A percentile compares a stretch with the other conserved stretches of the same genome.
phyloP scores from a whole-genome alignment of 768 basidiomycete genomes.

The Tricholoma flavovirens region DNA sequence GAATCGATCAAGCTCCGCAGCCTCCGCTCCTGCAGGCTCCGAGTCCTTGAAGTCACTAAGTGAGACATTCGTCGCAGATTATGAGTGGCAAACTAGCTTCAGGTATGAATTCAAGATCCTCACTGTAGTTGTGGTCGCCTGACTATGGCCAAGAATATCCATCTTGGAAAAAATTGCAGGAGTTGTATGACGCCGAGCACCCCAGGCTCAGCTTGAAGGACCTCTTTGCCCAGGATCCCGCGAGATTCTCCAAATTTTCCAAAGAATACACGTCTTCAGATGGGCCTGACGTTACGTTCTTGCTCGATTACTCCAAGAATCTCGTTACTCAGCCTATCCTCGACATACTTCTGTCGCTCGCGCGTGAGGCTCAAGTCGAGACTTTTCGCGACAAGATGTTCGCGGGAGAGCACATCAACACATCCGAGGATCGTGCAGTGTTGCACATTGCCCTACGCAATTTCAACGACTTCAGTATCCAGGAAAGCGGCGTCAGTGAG shows the following conservation, averaged over 20 bases:
- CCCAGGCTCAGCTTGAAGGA: conserved; percentile 81
- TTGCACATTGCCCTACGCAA: conserved; percentile 91
- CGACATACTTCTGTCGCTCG: conserved; percentile 69
- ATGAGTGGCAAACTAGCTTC: conserved; percentile 67
- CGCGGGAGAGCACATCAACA: conserved; percentile 95
- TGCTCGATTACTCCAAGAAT: conserved; percentile 97
- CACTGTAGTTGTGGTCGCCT: neutral
- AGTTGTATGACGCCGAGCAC: conserved; percentile 68
- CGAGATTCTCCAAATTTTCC: conserved; percentile 84
- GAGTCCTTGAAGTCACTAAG: no score
- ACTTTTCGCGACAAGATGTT: conserved; percentile 89
- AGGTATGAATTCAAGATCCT: conserved; percentile 27
- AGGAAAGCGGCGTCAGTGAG: conserved; percentile 77
- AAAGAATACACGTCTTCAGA: conserved; percentile 62
- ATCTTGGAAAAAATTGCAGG: conserved; percentile 88
- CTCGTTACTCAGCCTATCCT: conserved; percentile 85
- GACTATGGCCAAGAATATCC: conserved; percentile 57
- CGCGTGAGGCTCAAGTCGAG: conserved; percentile 84
- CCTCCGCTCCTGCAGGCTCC: no score
- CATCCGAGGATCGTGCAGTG: conserved; percentile 95
- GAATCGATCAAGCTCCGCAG: no score
- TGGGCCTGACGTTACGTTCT: conserved; percentile 69
- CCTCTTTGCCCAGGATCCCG: conserved; percentile 84
- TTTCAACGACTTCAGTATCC: conserved; percentile 69
- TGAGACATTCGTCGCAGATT: conserved; percentile 8